Conservation (phyloP, 2,329 filamentous ascomycete species). For the Pseudogymnoascus sp. region DNA sequence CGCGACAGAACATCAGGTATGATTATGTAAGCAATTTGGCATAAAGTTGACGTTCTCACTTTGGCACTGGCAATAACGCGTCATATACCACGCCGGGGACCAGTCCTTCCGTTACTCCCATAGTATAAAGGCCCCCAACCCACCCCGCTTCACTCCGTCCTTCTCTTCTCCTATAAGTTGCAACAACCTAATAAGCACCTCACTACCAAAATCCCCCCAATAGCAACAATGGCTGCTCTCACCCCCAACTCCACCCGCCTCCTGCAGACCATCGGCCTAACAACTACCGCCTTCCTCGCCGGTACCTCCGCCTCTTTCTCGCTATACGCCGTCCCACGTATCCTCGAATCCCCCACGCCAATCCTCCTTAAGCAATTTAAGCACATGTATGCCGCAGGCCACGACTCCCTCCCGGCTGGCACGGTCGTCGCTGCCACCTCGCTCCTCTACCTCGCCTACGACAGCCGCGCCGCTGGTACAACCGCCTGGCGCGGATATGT, state of each 20-base stretch:
- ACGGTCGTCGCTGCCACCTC: conserved; percentile 33
- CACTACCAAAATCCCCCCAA: neutral
- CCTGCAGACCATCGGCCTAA: conserved; percentile 42
- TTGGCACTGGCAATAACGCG: too few relatives aligned
- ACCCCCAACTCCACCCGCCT: conserved; percentile 30
- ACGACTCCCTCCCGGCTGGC: conserved; percentile 30
- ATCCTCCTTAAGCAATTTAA: conserved; percentile 48
- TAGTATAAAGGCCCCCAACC: neutral
- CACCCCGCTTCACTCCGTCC: neutral
- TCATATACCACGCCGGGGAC: too few relatives aligned
- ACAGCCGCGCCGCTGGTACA: conserved; percentile 20
- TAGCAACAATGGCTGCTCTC: neutral
- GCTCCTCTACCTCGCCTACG: conserved; percentile 39
- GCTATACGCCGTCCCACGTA: conserved; percentile 38
- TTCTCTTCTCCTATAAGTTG: neutral
- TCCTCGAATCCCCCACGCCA: conserved; percentile 46
- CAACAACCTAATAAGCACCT: neutral
- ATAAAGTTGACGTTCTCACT: too few relatives aligned
- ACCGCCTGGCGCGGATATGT: conserved; percentile 31
- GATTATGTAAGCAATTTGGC: too few relatives aligned
- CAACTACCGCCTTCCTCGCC: conserved; percentile 37
- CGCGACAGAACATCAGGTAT: too few relatives aligned
- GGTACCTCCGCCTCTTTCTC: conserved; percentile 34
- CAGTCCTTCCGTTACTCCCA: too few relatives aligned
- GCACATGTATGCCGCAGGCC: conserved; percentile 34